Evolutionary conservation across 2,329 filamentous ascomycete genomes (phyloP).

Genomic region (Aspergillus arachidicola): DNA sequence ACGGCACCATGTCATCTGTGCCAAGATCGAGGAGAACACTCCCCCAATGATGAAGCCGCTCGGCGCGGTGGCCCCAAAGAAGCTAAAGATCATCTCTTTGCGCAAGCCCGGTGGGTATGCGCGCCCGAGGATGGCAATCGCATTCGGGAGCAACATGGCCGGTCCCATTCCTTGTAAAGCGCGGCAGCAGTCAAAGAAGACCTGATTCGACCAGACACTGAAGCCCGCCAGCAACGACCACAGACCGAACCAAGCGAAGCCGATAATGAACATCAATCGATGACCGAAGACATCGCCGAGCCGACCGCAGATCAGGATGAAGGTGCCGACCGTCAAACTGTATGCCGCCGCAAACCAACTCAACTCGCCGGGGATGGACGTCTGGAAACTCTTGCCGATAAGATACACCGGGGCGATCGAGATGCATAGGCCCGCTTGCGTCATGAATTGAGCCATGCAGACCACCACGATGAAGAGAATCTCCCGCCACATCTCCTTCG

Average conservation of each 20-base stretch:
- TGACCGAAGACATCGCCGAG: constrained; percentile 43
- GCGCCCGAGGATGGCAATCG: constrained; percentile 62
- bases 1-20: constrained; percentile 51
- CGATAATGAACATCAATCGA: constrained; percentile 38
- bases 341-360: constrained; percentile 62
- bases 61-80: constrained; percentile 54
- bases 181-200: constrained; percentile 55
- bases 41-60: constrained; percentile 42
- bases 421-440: constrained; percentile 50
- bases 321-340: constrained; percentile 45
- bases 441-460: constrained; percentile 42
- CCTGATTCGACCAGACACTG: constrained; percentile 39
- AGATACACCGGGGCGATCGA: constrained; percentile 52
- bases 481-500: constrained; percentile 25
- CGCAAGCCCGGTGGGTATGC: constrained; percentile 58
- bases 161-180: constrained; percentile 61
- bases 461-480: constrained; percentile 33
- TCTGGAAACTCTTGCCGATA: constrained; percentile 51
- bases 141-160: constrained; percentile 65
- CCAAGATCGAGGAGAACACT: background rate
- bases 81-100: constrained; percentile 63
- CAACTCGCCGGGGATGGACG: constrained; percentile 46
- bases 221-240: constrained; percentile 44
- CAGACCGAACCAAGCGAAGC: constrained; percentile 39
- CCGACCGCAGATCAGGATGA: constrained; percentile 40